These are phyloP conservation scores for Bipolaris gigantea DNA, from an alignment of 2,329 filamentous ascomycete genomes.

Conservation along the genomic window DNA sequence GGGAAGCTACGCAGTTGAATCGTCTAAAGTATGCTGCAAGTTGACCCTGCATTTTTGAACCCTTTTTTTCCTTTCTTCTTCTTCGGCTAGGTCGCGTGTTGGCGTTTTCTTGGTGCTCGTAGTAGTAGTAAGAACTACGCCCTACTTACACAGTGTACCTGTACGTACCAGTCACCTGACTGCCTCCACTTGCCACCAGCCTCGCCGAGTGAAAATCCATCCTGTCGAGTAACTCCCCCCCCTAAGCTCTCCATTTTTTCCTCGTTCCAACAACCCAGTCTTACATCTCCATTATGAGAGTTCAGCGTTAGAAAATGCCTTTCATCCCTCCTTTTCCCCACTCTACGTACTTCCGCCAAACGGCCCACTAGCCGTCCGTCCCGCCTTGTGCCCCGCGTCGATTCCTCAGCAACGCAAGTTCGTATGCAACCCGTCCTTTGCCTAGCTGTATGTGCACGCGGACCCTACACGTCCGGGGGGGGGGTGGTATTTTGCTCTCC, in stretches of 20 bases:
- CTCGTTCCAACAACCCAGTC: background rate
- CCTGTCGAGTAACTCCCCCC: too few relatives aligned
- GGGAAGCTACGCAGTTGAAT: background rate
- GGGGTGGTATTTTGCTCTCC: background rate
- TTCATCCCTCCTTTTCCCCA: background rate
- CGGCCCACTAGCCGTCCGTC: conserved; percentile 1
- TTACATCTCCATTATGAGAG: background rate
- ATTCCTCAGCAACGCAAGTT: background rate
- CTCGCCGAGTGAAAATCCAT: too few relatives aligned
- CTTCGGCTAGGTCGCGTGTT: background rate
- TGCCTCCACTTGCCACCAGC: too few relatives aligned
- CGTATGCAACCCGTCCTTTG: background rate
- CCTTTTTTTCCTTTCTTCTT: background rate
- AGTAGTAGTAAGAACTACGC: too few relatives aligned
- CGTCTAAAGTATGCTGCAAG: background rate
- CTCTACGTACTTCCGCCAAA: background rate
- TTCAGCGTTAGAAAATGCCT: background rate
- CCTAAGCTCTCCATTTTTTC: background rate
- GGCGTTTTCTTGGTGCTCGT: too few relatives aligned
- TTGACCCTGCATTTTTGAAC: background rate
- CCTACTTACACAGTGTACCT: too few relatives aligned
- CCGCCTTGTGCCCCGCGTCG: background rate
- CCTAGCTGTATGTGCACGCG: background rate
- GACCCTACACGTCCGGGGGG: background rate
- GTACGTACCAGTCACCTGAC: too few relatives aligned